Conservation (phyloP, 148 eudicot genomes). For the Talinum fruticosum region DNA sequence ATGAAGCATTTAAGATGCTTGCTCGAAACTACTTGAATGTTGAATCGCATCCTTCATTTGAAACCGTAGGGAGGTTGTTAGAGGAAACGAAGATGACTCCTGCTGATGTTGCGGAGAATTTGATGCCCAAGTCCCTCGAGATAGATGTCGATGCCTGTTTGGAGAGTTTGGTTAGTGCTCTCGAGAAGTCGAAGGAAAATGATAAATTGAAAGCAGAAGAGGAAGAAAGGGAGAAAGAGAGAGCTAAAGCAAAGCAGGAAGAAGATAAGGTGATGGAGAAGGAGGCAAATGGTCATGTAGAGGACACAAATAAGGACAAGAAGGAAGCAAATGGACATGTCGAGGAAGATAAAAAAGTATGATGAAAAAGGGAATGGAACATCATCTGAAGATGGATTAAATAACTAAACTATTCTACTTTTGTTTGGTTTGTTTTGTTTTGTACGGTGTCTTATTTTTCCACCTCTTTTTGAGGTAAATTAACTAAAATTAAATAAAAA, state of each 20-base stretch:
- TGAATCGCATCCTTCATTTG: conserved; percentile 35
- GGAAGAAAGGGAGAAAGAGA: conserved; percentile 23
- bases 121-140: conserved; percentile 38
- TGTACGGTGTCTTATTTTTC: too few relatives aligned
- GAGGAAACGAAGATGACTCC: conserved; percentile 35
- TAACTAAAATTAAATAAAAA: too few relatives aligned
- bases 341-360: background rate
- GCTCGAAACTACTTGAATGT: conserved; percentile 39
- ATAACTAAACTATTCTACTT: too few relatives aligned
- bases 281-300: background rate
- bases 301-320: background rate
- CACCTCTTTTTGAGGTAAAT: too few relatives aligned
- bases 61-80: conserved; percentile 21
- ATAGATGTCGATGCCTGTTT: conserved; percentile 27
- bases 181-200: conserved; percentile 32
- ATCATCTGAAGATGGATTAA: too few relatives aligned
- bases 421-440: too few relatives aligned
- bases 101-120: conserved; percentile 54
- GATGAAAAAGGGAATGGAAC: background rate
- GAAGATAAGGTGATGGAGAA: conserved; percentile 8
- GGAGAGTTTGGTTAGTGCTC: conserved; percentile 37
- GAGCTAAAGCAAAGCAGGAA: background rate
- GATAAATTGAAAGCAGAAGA: conserved; percentile 24
- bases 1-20: conserved; percentile 37
- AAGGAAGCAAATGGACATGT: background rate